Evolutionary conservation across 495 filamentous ascomycete genomes (phyloP).

Genomic region (Lindgomyces ingoldianus): DNA sequence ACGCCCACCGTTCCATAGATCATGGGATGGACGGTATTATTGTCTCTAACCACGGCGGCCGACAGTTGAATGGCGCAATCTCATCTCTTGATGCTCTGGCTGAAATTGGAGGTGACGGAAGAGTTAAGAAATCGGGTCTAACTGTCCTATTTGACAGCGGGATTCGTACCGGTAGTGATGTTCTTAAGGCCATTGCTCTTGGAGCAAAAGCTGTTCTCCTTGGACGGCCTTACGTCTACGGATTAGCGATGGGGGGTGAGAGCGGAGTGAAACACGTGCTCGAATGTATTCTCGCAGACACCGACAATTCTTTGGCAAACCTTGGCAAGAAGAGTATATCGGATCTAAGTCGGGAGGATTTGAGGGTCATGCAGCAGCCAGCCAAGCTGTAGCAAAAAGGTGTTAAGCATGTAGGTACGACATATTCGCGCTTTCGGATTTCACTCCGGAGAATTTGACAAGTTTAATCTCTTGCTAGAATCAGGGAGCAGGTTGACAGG

Average conservation of each 20-base stretch:
- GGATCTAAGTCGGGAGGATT: conserved; percentile 32
- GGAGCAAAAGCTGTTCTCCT: conserved; percentile 41
- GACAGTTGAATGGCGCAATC: conserved; percentile 43
- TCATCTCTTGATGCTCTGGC: conserved; percentile 41
- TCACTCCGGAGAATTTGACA: no score
- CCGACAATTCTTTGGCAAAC: conserved; percentile 36
- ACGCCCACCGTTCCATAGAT: conserved; percentile 53
- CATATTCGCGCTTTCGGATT: no score
- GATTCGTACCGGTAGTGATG: conserved; percentile 40
- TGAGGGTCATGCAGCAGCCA: conserved; percentile 31
- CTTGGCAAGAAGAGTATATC: conserved; percentile 32
- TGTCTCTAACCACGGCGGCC: conserved; percentile 56
- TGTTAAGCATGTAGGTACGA: no score
- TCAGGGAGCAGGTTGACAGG: no score
- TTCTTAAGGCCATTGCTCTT: conserved; percentile 43
- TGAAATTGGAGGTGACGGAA: conserved; percentile 40
- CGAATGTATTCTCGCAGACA: conserved; percentile 54
- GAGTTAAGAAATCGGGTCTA: conserved; percentile 33
- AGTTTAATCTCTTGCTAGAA: no score
- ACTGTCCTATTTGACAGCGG: conserved; percentile 43
- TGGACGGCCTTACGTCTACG: conserved; percentile 43
- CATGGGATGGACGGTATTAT: conserved; percentile 56
- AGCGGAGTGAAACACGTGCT: conserved; percentile 61
- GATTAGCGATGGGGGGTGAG: conserved; percentile 50
- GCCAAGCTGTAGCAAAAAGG: conserved; percentile 36